phyloP scores from a whole-genome alignment of 805 yeast genomes.

The Saturnispora zaruensis region DNA sequence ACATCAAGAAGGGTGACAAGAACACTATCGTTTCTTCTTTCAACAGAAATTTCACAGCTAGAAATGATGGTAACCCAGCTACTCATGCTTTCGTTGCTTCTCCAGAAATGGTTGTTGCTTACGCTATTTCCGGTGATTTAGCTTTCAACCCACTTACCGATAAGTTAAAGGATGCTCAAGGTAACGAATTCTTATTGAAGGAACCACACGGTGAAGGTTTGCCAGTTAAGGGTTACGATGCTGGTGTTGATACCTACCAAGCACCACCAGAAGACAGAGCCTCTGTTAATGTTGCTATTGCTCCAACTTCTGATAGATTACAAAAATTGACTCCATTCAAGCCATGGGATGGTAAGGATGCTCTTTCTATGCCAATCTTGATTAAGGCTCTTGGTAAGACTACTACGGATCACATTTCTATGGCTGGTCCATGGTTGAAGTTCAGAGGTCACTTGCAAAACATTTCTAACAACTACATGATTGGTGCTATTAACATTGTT shows the following conservation, averaged over 20 bases:
- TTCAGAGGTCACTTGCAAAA: constrained; percentile 99
- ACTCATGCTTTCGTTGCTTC: constrained; percentile 98
- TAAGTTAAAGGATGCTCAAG: constrained; percentile 60
- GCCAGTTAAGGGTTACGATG: constrained; percentile 60
- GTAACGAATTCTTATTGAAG: constrained; percentile 65
- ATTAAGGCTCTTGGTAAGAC: constrained; percentile 96
- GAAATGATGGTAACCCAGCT: constrained; percentile 97
- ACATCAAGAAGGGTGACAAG: constrained; percentile 50
- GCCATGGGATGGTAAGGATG: constrained; percentile 96
- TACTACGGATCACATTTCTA: constrained; percentile 98
- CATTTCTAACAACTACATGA: constrained; percentile 98
- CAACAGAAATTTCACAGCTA: constrained; percentile 95
- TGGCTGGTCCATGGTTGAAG: constrained; percentile 99
- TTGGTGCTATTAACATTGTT: constrained; percentile 97
- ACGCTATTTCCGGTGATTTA: constrained; percentile 90
- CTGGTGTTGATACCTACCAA: constrained; percentile 79
- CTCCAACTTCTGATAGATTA: constrained; percentile 93
- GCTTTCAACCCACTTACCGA: constrained; percentile 89
- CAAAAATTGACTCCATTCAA: constrained; percentile 90
- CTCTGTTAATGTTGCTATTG: constrained; percentile 60
- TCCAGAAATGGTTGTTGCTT: constrained; percentile 95
- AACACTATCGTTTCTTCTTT: constrained; percentile 94
- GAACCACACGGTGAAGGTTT: constrained; percentile 82
- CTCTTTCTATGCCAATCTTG: constrained; percentile 79
- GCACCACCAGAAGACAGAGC: constrained; percentile 91